phyloP scores from a whole-genome alignment of 495 filamentous ascomycete genomes.

The Neurospora sp. region DNA sequence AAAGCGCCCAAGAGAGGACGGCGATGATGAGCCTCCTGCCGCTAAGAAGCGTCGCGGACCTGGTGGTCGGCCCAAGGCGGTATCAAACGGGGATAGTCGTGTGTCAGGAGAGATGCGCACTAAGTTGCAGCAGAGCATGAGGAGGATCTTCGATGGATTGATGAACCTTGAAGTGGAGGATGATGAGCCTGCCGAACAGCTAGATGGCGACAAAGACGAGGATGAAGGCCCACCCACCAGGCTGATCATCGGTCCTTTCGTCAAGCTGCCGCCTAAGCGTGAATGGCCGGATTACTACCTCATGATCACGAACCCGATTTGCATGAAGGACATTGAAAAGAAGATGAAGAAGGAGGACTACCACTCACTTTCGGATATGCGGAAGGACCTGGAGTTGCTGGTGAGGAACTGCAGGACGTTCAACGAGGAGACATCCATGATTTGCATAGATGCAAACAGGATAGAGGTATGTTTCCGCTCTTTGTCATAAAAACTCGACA shows the following conservation, averaged over 20 bases:
- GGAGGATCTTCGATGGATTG: slow-evolving; percentile 63
- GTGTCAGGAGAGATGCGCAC: slow-evolving; percentile 41
- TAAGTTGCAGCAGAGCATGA: slow-evolving; percentile 63
- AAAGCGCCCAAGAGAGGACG: slow-evolving; percentile 82
- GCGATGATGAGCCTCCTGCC: slow-evolving; percentile 69
- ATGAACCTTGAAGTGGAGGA: slow-evolving; percentile 68
- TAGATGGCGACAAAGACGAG: slow-evolving; percentile 20
- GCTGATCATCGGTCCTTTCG: slow-evolving; percentile 85
- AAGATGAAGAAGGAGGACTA: slow-evolving; percentile 94
- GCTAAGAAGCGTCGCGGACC: slow-evolving; percentile 71
- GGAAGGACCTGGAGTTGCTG: slow-evolving; percentile 69
- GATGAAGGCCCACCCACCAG: slow-evolving; percentile 43
- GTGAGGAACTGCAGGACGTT: slow-evolving; percentile 88
- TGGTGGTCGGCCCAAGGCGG: slow-evolving; percentile 50
- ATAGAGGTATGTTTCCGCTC: slow-evolving; percentile 60
- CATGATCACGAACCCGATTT: slow-evolving; percentile 84
- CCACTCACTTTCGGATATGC: slow-evolving; percentile 65
- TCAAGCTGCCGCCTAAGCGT: slow-evolving; percentile 79
- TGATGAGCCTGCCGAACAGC: slow-evolving; percentile 32
- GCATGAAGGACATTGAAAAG: slow-evolving; percentile 83
- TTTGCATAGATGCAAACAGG: slow-evolving; percentile 83
- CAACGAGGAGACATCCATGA: slow-evolving; percentile 86
- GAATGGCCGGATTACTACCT: slow-evolving; percentile 89
- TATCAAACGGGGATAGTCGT: slow-evolving; percentile 18
- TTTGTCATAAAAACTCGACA: background rate